Evolutionary conservation across 352 stramenopile genomes (phyloP), one percentile per base, ranked within the genome.

Genomic region (Nannochloropsis limnetica): DNA sequence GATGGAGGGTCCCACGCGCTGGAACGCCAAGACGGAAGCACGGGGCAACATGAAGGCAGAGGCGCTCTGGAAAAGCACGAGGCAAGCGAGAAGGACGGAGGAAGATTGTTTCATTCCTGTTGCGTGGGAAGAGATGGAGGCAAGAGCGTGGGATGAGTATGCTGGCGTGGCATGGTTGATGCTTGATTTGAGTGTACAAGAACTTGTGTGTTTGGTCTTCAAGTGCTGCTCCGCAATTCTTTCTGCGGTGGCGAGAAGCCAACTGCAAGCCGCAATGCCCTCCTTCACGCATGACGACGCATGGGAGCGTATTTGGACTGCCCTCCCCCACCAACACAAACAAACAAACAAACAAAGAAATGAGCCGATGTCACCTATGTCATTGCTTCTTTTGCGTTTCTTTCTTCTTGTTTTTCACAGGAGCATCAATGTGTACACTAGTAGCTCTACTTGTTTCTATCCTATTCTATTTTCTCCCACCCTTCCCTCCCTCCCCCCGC

Each of bases 41-140:
- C 61, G 61, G n/a, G 61, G 61, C 25, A 74, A 74, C 61, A 74
- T 74, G 61, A 74, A 74, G 61, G 61, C 61, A 74, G 61, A 74
- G n/a, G 61, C 61, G 61, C 61, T 74, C 1, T 74, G 25, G n/a
- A 29, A 22, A 22, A 74, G 9, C 61, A 74, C 61, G 11, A 74
- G 61, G 25, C 61, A 74, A 74, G 61, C 61, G 61, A 74, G 9
- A 20, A 74, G 61, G n/a, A 74, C 6, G 61, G 61, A 74, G 61
- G 61, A 74, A 74, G 61, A 74, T 25, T 29, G 61, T 25, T 29
- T 74, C 61, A 74, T 74, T 74, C 61, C 61, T 74, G 61, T 74
- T 15, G 2, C 9, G 4, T 49, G 37, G 37, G 17, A 1, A 23
- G 9, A 22, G n/a, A 74, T 74, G 15, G 3, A 74, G n/a, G 44